These are phyloP conservation scores for Ceratobasidium sp. DNA, from an alignment of 1,284 basidiomycete genomes.

Conservation along the genomic window DNA sequence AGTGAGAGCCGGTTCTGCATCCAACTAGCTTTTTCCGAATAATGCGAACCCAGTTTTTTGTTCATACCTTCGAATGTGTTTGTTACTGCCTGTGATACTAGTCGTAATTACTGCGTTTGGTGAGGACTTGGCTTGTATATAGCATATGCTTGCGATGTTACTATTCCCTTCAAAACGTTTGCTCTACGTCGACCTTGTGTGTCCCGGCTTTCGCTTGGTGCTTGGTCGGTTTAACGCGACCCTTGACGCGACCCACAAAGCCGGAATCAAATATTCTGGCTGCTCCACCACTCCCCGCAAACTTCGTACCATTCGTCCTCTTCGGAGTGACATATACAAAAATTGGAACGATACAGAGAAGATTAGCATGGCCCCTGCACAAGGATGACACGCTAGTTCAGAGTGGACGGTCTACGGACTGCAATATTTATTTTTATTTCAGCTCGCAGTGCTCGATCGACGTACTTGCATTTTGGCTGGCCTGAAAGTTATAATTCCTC, in stretches of 20 bases:
- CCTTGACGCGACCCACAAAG: not conserved
- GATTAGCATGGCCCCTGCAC: conserved; percentile 38
- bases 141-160: conserved; percentile 18
- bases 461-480: too few relatives aligned
- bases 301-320: conserved; percentile 10
- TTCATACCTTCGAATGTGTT: not conserved
- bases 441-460: too few relatives aligned
- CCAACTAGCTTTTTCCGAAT: conserved; percentile 2
- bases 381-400: conserved; percentile 43
- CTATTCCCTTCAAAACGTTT: not conserved
- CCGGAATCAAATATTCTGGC: conserved; percentile 27
- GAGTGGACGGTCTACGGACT: conserved; percentile 38
- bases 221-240: not conserved
- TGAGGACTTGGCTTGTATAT: conserved; percentile 12
- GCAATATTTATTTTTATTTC: conserved; percentile 24
- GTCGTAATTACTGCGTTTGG: conserved; percentile 14
- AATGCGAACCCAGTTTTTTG: not conserved
- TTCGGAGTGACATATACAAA: conserved; percentile 37
- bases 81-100: conserved; percentile 12
- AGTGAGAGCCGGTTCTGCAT: conserved; percentile 34
- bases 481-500: too few relatives aligned
- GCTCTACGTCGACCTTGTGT: not conserved
- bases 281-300: not conserved
- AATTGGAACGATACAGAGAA: conserved; percentile 40
- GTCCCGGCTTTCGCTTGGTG: not conserved